phyloP scores from a whole-genome alignment of 2,329 filamentous ascomycete genomes.

The Taxawa tesnikishii region DNA sequence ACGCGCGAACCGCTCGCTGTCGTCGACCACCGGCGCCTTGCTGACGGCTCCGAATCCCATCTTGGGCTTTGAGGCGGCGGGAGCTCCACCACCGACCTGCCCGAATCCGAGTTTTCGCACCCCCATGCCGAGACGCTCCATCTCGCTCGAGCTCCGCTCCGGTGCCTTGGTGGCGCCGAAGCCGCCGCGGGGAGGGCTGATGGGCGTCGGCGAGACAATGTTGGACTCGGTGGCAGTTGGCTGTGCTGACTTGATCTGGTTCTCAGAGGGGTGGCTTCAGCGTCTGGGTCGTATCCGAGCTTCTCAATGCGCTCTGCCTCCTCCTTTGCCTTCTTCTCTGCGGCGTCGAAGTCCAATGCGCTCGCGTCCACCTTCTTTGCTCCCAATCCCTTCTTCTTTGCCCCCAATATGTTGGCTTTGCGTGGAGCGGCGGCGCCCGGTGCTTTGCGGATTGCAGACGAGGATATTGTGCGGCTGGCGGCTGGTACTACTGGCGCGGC shows the following conservation, averaged over 20 bases:
- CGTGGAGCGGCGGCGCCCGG: constrained; percentile 55
- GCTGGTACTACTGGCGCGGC: constrained; percentile 44
- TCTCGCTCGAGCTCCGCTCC: constrained; percentile 55
- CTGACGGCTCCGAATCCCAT: constrained; percentile 65
- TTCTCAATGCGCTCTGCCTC: constrained; percentile 94
- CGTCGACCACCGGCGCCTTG: constrained; percentile 55
- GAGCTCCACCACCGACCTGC: constrained; percentile 55
- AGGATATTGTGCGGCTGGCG: constrained; percentile 62
- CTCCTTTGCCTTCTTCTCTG: constrained; percentile 92
- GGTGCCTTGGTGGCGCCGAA: constrained; percentile 48
- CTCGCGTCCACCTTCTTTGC: constrained; percentile 67
- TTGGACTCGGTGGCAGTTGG: constrained; percentile 34
- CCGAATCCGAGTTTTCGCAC: constrained; percentile 78
- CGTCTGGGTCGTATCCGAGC: constrained; percentile 88
- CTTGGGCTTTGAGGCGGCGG: constrained; percentile 49
- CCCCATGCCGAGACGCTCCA: constrained; percentile 85
- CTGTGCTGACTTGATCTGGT: constrained; percentile 32
- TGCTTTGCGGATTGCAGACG: constrained; percentile 70
- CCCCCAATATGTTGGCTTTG: constrained; percentile 49
- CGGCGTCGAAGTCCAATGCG: constrained; percentile 85
- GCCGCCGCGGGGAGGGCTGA: constrained; percentile 52
- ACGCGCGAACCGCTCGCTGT: constrained; percentile 72
- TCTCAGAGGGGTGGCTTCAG: constrained; percentile 40
- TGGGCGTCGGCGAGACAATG: constrained; percentile 63
- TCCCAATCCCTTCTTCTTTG: constrained; percentile 46